Percentiles rank a stretch among this genome's conserved stretches.
phyloP scores from a whole-genome alignment of 768 basidiomycete genomes.

The Saitozyma podzolica region DNA sequence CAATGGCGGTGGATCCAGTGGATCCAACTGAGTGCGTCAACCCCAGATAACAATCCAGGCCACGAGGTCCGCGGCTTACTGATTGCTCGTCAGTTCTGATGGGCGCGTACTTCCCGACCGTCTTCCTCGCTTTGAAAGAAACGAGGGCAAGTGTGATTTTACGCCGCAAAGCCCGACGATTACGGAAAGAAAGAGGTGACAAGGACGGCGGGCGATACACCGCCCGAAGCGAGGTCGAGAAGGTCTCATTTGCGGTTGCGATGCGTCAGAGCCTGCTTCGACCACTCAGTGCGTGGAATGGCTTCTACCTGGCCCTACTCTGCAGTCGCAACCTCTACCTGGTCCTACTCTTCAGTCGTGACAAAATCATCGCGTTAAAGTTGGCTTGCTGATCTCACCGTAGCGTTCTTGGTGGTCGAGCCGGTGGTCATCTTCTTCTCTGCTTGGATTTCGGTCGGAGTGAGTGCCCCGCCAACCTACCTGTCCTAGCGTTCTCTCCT shows the following conservation, averaged over 20 bases:
- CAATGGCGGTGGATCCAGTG: conserved; percentile 84
- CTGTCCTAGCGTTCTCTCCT: neutral
- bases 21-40: conserved; percentile 61
- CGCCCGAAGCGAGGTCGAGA: conserved; percentile 43
- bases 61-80: conserved; percentile 1
- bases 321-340: no score
- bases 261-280: conserved; percentile 71
- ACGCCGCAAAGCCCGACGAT: conserved; percentile 62
- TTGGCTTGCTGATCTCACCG: neutral
- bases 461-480: conserved; percentile 13
- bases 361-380: neutral
- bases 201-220: conserved; percentile 42
- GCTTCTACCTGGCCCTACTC: no score
- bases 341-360: neutral
- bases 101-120: conserved; percentile 58
- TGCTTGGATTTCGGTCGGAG: conserved; percentile 57
- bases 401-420: conserved; percentile 70
- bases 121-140: conserved; percentile 67
- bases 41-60: neutral
- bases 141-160: conserved; percentile 72
- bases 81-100: conserved; percentile 56
- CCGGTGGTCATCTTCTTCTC: conserved; percentile 69
- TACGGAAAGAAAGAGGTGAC: conserved; percentile 69
- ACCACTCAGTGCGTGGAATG: conserved; percentile 70
- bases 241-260: conserved; percentile 53